Evolutionary conservation across 2,329 filamentous ascomycete genomes (phyloP), one percentile per base, ranked within the genome.

Genomic region (Colletotrichum sp.): DNA sequence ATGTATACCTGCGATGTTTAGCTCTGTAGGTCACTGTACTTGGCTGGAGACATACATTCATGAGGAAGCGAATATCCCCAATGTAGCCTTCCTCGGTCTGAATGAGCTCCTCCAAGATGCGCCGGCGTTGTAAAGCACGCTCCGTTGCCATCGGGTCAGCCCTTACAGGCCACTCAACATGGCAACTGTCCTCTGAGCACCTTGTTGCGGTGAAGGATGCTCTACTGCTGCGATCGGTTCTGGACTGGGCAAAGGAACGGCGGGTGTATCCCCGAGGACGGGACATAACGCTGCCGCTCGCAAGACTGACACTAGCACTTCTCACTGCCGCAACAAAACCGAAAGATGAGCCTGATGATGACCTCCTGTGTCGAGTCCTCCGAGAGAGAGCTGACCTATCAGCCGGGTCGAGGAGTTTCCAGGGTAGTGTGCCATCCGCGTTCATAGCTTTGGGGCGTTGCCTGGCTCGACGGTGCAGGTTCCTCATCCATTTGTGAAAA

Each of bases 1-100:
- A 95, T 90, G 81, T 96, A 95, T 26, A 95, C 91, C 94, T 95
- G 39, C 78, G 75, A 68, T 30, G 21, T 5, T 75, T 24, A 52
- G 63, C 78, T 75, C 77, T 21, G 21, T 44, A 24, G 12, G 49
- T 6, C 8, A 24, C 8, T 26, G 13, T 28, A 12, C 5, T 39
- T 3, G 21, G 15, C 34, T 26, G 13, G 16, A 24, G 55, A 81
- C 92, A 82, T 86, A 96, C 96, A 85, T 98, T 96, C 82, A 94
- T 94, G 75, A 99, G 88, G 78, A 97, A 95, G 80, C 95, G 95
- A 74, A 99, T 85, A 80, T 98, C 96, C 18, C 93, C 92, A 80
- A 99, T 93, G 82, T 99, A 99, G 80, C 93, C 92, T 82, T 97
- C 94, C 84, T 99, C 97, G 0, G 96, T 98, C 72, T 87, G 90